These are phyloP conservation scores for Erysimum cheiranthoides DNA, from an alignment of 345 rosid species.

Conservation along the genomic window DNA sequence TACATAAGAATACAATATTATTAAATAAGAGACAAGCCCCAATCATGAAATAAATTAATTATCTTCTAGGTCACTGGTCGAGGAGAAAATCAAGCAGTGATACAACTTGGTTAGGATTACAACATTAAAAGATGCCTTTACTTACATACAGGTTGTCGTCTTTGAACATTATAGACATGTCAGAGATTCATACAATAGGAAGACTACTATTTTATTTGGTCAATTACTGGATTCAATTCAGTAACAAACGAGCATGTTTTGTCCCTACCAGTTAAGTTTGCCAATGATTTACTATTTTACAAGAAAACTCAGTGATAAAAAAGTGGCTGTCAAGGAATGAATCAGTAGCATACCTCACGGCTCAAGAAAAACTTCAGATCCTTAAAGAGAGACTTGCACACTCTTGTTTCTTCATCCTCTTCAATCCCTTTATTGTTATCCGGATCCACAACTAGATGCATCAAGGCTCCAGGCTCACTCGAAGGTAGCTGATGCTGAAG, in stretches of 20 bases:
- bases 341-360: constrained; percentile 70
- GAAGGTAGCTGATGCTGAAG: constrained; percentile 95
- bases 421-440: constrained; percentile 66
- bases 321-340: constrained; percentile 6
- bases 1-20: constrained; percentile 34
- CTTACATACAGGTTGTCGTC: background rate
- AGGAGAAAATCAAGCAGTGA: background rate
- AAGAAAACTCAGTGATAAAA: background rate
- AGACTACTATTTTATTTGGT: constrained; percentile 1
- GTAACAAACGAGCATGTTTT: background rate
- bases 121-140: background rate
- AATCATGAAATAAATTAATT: no score
- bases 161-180: background rate
- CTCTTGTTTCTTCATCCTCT: constrained; percentile 89
- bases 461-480: constrained; percentile 90
- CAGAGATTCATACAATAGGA: constrained; percentile 6
- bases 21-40: no score
- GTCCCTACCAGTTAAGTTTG: background rate
- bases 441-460: constrained; percentile 88
- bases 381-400: constrained; percentile 74
- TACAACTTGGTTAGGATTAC: background rate
- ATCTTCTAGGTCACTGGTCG: background rate
- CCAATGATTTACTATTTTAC: background rate
- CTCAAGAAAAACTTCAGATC: constrained; percentile 82
- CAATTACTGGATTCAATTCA: background rate